Evolutionary conservation across 1,139 yeast genomes (phyloP), one percentile per base, ranked within the genome.

Genomic region (Diutina neorugosa): DNA sequence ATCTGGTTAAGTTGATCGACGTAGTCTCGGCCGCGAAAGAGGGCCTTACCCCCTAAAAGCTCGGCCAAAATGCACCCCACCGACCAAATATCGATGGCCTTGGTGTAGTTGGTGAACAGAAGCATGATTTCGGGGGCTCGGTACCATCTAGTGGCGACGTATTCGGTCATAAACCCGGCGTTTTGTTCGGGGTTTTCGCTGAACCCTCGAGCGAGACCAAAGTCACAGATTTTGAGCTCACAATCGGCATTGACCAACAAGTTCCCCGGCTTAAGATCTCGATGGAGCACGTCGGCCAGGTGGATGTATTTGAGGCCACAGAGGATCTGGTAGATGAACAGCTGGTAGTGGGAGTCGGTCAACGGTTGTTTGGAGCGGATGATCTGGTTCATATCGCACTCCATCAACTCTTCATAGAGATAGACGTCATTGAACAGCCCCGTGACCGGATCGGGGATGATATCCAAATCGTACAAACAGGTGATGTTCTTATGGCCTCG

Each of bases 141-240:
- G 68, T 93, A 93, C 98, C 98, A 93, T 64, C 98, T 76, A 0
- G 98, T 91, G 34, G 98, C 98, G 37, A 93, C 98, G 66, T 93
- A 93, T 65, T 93, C 98, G 0, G 98, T 93, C 76, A 91, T 72
- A 62, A 86, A 20, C 16, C 96, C 96, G 40, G 90, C 88, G 62
- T 93, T 91, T 59, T 84, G 86, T 58, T 84, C 94, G 0, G 91
- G 87, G 60, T 86, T 86, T 57, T 80, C 83, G 27, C 90, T 82
- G 65, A 85, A 91, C n/a, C 98, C 98, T 63, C 98, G 79, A 1
- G 98, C 97, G 54, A 93, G 77, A 8, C 98, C 98, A 67, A 93
- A 93, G 69, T 93, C 98, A 71, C 98, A 91, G 55, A 93, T 91
- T 66, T 93, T 93, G 62, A 93, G 77, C 67, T 89, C 97, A 67